phyloP scores from a whole-genome alignment of 441 rosid genomes.

The Populus hybrid region DNA sequence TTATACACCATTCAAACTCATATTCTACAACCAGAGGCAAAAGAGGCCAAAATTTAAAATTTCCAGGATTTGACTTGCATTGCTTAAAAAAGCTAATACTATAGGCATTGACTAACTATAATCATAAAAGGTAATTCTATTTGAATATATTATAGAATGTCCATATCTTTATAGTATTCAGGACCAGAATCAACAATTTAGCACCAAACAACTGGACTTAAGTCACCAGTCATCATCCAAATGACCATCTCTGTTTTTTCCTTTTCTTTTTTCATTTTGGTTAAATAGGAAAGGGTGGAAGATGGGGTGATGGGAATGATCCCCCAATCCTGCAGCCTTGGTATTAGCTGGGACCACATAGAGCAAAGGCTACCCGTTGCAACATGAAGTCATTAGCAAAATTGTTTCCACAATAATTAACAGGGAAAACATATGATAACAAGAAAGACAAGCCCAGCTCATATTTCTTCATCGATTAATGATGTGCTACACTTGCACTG shows the following conservation, averaged over 20 bases:
- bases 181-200: slow-evolving; percentile 6
- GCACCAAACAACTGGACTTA: not conserved
- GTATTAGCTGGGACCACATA: not conserved
- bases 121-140: not conserved
- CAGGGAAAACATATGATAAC: not conserved
- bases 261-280: not conserved
- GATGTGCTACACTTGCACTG: not conserved
- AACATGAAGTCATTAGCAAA: not conserved
- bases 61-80: not conserved
- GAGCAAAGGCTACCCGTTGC: not conserved
- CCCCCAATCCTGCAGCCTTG: not conserved
- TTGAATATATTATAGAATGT: not conserved
- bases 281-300: not conserved
- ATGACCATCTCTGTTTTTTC: not conserved
- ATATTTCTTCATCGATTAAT: slow-evolving; percentile 5
- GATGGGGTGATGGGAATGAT: not conserved
- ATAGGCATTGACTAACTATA: no score
- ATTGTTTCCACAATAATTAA: not conserved
- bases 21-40: not conserved
- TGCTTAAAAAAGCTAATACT: not conserved
- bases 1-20: not conserved
- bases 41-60: not conserved
- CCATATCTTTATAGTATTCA: not conserved
- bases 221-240: not conserved
- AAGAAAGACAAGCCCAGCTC: slow-evolving; percentile 4